Evolutionary conservation across 768 basidiomycete genomes (phyloP).

Genomic region (Lactarius vividus): DNA sequence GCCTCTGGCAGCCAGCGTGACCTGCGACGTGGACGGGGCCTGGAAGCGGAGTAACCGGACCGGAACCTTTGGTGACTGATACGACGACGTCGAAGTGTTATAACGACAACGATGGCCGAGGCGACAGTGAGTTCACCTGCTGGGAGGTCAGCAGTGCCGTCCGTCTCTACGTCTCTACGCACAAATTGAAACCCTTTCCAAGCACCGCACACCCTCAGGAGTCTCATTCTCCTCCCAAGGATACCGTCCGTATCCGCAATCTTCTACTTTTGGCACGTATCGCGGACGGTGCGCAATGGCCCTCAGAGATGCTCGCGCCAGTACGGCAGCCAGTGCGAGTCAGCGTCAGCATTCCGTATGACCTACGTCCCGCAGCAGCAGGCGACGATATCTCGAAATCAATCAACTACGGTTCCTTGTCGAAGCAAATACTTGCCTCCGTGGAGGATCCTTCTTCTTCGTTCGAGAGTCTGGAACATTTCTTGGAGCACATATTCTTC

Average conservation of each 20-base stretch:
- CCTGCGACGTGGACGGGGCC: background rate
- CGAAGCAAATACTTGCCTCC: constrained; percentile 34
- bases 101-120: background rate
- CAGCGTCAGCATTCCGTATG: constrained; percentile 49
- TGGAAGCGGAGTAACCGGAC: constrained; percentile 5
- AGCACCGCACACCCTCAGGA: background rate
- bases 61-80: background rate
- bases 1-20: background rate
- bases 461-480: constrained; percentile 46
- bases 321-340: constrained; percentile 53
- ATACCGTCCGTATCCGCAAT: constrained; percentile 48
- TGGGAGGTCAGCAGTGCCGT: constrained; percentile 9
- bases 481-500: constrained; percentile 43
- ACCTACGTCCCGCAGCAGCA: constrained; percentile 48
- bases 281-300: constrained; percentile 46
- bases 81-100: background rate
- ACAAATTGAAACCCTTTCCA: background rate
- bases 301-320: constrained; percentile 33
- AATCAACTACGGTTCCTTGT: constrained; percentile 61
- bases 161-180: background rate
- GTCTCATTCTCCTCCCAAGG: constrained; percentile 17
- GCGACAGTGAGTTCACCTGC: background rate
- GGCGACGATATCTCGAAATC: constrained; percentile 56
- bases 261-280: constrained; percentile 45
- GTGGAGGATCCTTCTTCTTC: constrained; percentile 24